Evolutionary conservation across 1,284 basidiomycete species (phyloP).

Genomic region (Takashimella koratensis): DNA sequence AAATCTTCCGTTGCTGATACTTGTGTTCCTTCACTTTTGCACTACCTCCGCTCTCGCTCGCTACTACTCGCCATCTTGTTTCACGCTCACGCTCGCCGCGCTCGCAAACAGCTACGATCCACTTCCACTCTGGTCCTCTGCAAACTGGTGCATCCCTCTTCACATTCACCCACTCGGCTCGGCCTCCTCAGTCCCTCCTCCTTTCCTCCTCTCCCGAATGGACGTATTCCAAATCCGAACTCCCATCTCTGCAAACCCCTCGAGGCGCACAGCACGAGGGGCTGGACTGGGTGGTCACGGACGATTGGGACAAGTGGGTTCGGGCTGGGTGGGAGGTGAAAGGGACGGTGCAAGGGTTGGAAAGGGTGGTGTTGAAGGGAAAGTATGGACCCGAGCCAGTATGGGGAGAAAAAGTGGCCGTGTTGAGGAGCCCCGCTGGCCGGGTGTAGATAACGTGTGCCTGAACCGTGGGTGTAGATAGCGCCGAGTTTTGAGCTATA

Average conservation of each 20-base stretch:
- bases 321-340: not conserved
- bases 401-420: not conserved
- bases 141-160: conserved; percentile 91
- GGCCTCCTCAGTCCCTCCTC: conserved; percentile 25
- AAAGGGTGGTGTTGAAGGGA: not conserved
- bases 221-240: conserved; percentile 76
- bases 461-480: too few species aligned
- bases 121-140: conserved; percentile 41
- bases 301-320: conserved; percentile 17
- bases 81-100: too few species aligned
- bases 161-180: conserved; percentile 64
- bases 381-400: not conserved
- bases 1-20: too few species aligned
- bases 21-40: too few species aligned
- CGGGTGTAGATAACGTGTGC: too few species aligned
- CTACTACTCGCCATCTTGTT: too few species aligned
- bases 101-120: conserved; percentile 34
- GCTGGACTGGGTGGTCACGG: conserved; percentile 39
- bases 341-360: not conserved
- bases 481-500: too few species aligned
- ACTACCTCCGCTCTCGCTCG: too few species aligned
- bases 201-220: conserved; percentile 9
- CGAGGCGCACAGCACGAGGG: conserved; percentile 23
- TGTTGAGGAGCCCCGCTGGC: not conserved
- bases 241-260: conserved; percentile 50